Percentiles rank a stretch among this genome's conserved stretches.
These are phyloP conservation scores for Histomonas meleagridis DNA, from an alignment of 208 protist species.

Conservation along the genomic window DNA sequence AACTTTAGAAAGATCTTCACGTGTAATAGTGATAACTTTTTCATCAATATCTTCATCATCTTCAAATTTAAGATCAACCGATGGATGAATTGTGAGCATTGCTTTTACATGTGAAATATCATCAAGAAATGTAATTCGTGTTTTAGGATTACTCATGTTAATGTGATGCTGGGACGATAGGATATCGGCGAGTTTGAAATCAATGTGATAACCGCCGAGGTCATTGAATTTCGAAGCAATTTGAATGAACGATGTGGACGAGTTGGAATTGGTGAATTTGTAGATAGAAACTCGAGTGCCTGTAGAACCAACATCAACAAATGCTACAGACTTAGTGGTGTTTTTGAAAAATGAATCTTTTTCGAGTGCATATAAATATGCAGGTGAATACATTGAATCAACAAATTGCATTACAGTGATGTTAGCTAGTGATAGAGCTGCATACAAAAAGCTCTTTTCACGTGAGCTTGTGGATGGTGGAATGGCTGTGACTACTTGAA, in stretches of 20 bases:
- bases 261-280: neutral
- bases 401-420: neutral
- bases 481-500: neutral
- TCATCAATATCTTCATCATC: neutral
- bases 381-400: neutral
- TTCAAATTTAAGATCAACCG: neutral
- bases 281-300: neutral
- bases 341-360: neutral
- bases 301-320: neutral
- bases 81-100: neutral
- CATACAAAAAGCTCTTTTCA: neutral
- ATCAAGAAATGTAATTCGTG: neutral
- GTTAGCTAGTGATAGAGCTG: neutral
- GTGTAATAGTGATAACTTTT: neutral
- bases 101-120: conserved; percentile 2
- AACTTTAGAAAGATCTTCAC: neutral
- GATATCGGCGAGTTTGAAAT: neutral
- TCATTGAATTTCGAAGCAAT: neutral
- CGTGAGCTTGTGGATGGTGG: neutral
- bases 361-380: neutral
- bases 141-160: neutral
- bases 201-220: neutral
- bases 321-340: neutral
- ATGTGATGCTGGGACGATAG: neutral
- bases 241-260: neutral